Base-by-base conservation (phyloP, 805 yeast genomes). In the Saccharomycopsis capsularis region DNA sequence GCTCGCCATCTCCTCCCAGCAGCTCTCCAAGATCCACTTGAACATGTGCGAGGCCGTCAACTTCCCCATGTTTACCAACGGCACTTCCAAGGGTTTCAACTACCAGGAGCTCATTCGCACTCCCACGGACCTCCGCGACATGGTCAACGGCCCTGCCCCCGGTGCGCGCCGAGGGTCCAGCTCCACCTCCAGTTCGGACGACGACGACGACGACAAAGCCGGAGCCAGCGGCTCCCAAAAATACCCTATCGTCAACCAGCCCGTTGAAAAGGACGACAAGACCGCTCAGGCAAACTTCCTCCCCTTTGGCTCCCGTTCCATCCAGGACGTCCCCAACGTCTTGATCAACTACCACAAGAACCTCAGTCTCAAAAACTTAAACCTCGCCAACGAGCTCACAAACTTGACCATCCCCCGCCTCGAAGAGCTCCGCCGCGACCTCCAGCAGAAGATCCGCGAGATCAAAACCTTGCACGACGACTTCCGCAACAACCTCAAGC, bases 251-350 rank as follows among this genome's bases (percentile, higher is more conserved):
- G n/a, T 46, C 21, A 40, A 42, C 32, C 36, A 45, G 5, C 47
- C 47, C 22, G 18, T 35, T n/a, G 42, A 25, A 4, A 37, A 38
- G 25, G 61, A 63, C 49, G 62, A 68, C 60, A 68, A 66, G 58
- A 52, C 37, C 34, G 57, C 44, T 22, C 42, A 40, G 13, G 63
- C 74, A 59, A 79, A 75, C 64, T 91, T 91, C 58, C 66, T 84
- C 46, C 89, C 95, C 1, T 69, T 77, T 30, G 96, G 96, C 29
- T 78, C 74, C 56, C 85, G 85, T 3, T 86, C 95, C 7, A 75
- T 90, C 48, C 89, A 84, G 58, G 96, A 89, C 63, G 67, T 90
- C 34, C 95, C 95, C 7, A 76, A 81, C 7, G 68, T 81, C 11
- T 67, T 90, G 55, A 67, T 81, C 72, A 65, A 82, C 66, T 46